Conservation (phyloP, 2,329 filamentous ascomycete genomes). For the Rosellinia necatrix region DNA sequence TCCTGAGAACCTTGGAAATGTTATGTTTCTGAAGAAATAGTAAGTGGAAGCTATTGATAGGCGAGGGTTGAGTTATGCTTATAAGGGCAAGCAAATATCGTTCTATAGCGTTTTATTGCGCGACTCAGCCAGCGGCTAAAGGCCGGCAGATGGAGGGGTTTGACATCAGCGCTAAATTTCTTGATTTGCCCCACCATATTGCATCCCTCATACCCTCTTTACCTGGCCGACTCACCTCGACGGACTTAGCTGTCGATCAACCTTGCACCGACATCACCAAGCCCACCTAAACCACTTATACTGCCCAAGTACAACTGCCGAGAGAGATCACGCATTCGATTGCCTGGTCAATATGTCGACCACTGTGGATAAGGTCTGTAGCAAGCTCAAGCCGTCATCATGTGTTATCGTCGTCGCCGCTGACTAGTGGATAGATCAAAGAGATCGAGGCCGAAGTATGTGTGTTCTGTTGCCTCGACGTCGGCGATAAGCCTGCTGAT, state of each 20-base stretch:
- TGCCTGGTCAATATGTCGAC: slow-evolving; percentile 78
- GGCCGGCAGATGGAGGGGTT: slow-evolving; percentile 29
- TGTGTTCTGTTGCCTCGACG: slow-evolving; percentile 20
- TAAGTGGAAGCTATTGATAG: too few relatives aligned
- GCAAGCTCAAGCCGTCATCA: slow-evolving; percentile 38
- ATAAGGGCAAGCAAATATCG: slow-evolving; percentile 2
- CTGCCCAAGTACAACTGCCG: background rate
- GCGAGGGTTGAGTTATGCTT: background rate
- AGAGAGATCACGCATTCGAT: background rate
- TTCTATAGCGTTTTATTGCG: background rate
- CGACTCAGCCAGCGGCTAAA: slow-evolving; percentile 28
- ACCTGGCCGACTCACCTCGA: too few relatives aligned
- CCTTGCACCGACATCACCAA: background rate
- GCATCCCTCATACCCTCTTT: slow-evolving; percentile 6
- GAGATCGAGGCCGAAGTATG: slow-evolving; percentile 92
- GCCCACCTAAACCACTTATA: too few relatives aligned
- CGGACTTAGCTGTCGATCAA: slow-evolving; percentile 4
- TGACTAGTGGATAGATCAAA: slow-evolving; percentile 73
- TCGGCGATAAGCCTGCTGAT: slow-evolving; percentile 22
- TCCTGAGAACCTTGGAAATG: too few relatives aligned
- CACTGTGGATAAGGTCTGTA: slow-evolving; percentile 97
- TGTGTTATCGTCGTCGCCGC: slow-evolving; percentile 30
- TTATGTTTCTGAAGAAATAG: too few relatives aligned
- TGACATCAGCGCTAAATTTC: slow-evolving; percentile 37
- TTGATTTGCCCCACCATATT: slow-evolving; percentile 30